Evolutionary conservation across 2,329 filamentous ascomycete species (phyloP).

Genomic region (Fusarium staphyleae): DNA sequence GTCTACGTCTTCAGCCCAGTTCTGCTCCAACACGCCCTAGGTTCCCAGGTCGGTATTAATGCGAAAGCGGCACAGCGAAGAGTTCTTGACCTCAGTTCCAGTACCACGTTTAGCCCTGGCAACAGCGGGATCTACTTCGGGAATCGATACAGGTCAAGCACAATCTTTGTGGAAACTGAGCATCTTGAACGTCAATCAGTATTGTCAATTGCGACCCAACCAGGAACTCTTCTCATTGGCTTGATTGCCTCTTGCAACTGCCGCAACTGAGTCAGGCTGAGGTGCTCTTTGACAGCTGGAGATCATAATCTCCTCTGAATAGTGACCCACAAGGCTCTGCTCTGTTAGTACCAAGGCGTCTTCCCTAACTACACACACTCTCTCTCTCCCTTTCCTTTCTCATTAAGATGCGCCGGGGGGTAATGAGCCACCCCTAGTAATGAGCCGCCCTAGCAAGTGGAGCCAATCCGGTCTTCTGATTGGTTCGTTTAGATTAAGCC

Average conservation of each 20-base stretch:
- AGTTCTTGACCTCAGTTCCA: constrained; percentile 19
- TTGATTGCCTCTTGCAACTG: constrained; percentile 5
- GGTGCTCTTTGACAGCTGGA: constrained; percentile 25
- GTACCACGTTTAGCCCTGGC: constrained; percentile 20
- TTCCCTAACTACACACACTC: constrained; percentile 3
- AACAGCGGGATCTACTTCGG: constrained; percentile 32
- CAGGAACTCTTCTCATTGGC: constrained; percentile 6
- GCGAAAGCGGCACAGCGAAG: constrained; percentile 15
- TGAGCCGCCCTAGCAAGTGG: too few relatives aligned
- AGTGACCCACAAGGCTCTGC: constrained; percentile 5
- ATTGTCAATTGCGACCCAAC: constrained; percentile 14
- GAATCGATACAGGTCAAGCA: constrained; percentile 32
- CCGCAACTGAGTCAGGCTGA: constrained; percentile 11
- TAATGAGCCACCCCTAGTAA: too few relatives aligned
- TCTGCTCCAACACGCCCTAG: constrained; percentile 8
- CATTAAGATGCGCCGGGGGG: too few relatives aligned
- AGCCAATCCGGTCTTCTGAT: too few relatives aligned
- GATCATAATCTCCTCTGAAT: constrained; percentile 24
- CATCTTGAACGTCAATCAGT: constrained; percentile 24
- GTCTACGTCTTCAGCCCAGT: neutral
- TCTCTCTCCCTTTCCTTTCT: constrained; percentile 26
- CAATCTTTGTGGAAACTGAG: constrained; percentile 19
- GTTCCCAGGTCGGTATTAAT: too few relatives aligned
- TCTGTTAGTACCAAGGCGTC: constrained; percentile 1
- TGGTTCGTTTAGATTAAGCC: too few relatives aligned